phyloP scores from a whole-genome alignment of 768 basidiomycete species.

The Termitomyces heimii region DNA sequence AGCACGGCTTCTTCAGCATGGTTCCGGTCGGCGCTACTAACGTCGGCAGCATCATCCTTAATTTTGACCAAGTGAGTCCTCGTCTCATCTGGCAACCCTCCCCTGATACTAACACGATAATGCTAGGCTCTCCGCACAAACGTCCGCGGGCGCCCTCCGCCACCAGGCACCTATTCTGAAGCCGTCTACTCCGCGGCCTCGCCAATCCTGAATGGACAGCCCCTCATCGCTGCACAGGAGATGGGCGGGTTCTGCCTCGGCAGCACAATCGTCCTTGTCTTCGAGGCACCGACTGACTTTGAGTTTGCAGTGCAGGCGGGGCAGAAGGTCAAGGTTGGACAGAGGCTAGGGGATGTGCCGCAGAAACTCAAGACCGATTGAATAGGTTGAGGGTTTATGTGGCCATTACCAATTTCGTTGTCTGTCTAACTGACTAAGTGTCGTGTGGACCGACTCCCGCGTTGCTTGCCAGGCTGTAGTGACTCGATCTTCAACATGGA shows the following conservation, averaged over 20 bases:
- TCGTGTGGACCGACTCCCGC: not conserved
- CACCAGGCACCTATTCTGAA: constrained; percentile 85
- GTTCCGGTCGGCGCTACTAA: constrained; percentile 98
- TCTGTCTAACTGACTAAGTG: not conserved
- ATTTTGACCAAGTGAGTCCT: constrained; percentile 77
- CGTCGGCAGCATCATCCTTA: constrained; percentile 92
- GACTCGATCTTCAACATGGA: constrained; percentile 20
- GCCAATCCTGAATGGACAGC: constrained; percentile 79
- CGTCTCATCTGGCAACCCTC: not conserved
- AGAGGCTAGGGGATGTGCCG: constrained; percentile 63
- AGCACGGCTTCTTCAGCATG: constrained; percentile 95
- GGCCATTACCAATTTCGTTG: not conserved
- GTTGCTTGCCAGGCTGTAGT: not conserved
- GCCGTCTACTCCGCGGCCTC: constrained; percentile 88
- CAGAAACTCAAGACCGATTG: constrained; percentile 22
- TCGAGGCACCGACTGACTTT: constrained; percentile 87
- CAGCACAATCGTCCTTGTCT: constrained; percentile 93
- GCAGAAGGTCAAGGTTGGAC: constrained; percentile 83
- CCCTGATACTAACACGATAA: not conserved
- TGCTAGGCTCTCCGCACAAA: constrained; percentile 82
- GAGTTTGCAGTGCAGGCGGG: constrained; percentile 72
- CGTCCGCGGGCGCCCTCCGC: constrained; percentile 63
- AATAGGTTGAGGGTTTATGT: constrained; percentile 4
- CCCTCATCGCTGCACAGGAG: constrained; percentile 82
- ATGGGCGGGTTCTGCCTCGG: constrained; percentile 97